These are phyloP conservation scores for Globisporangium cederbergense DNA, from an alignment of 352 stramenopile species.

Conservation along the genomic window DNA sequence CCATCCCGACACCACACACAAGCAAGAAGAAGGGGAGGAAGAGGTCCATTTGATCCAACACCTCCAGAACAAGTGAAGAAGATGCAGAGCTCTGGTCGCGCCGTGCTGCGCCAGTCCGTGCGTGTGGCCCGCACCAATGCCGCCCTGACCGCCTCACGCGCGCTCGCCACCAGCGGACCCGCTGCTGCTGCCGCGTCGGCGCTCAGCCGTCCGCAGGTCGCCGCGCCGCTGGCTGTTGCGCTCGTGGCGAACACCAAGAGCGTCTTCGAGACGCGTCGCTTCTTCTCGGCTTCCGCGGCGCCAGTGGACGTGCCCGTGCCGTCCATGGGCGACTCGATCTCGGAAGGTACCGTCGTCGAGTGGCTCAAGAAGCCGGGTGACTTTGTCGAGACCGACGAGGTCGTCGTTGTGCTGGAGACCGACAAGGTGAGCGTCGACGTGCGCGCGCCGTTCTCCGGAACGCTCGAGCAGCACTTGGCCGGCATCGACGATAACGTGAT, in stretches of 20 bases:
- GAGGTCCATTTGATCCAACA: neutral
- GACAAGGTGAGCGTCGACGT: constrained; percentile 97
- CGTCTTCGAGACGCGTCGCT: constrained; percentile 25
- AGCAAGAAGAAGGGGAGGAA: neutral
- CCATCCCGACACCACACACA: neutral
- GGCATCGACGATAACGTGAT: constrained; percentile 94
- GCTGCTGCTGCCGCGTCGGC: neutral
- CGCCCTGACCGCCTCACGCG: constrained; percentile 11
- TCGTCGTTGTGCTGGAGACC: constrained; percentile 97
- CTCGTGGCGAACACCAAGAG: constrained; percentile 5
- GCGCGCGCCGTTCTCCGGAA: constrained; percentile 87
- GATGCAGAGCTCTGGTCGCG: constrained; percentile 32
- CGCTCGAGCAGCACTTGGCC: constrained; percentile 92
- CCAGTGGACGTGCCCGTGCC: constrained; percentile 74
- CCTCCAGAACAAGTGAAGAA: neutral
- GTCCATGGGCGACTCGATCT: constrained; percentile 96
- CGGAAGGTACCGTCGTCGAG: constrained; percentile 96
- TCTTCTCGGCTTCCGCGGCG: constrained; percentile 27
- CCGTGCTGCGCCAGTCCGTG: constrained; percentile 22
- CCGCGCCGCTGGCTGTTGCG: neutral
- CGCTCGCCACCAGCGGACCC: constrained; percentile 4
- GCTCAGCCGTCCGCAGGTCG: constrained; percentile 4
- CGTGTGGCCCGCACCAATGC: constrained; percentile 25
- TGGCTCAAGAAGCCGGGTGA: constrained; percentile 94
- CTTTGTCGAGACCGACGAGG: constrained; percentile 93